Evolutionary conservation across 192 early-diverging fungal species (phyloP).

Genomic region (Coemansia sp.): DNA sequence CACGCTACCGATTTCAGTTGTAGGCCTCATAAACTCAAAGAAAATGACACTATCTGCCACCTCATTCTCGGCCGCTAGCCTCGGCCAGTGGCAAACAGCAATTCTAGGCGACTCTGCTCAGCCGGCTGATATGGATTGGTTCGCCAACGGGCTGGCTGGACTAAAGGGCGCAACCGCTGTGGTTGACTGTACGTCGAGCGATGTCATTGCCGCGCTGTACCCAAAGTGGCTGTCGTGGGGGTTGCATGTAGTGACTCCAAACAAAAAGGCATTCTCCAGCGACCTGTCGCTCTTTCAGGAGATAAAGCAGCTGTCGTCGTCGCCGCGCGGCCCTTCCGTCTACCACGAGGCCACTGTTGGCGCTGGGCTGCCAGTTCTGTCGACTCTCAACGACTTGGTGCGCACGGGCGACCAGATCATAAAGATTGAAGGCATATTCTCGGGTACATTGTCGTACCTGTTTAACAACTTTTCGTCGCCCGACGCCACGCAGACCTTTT

Average conservation of each 20-base stretch:
- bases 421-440: conserved; percentile 95
- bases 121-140: conserved; percentile 49
- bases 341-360: conserved; percentile 97
- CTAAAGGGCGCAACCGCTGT: conserved; percentile 59
- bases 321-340: conserved; percentile 56
- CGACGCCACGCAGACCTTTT: conserved; percentile 64
- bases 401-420: conserved; percentile 88
- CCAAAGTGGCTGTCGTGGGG: conserved; percentile 76
- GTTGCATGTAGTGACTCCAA: conserved; percentile 89
- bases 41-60: conserved; percentile 60
- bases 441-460: conserved; percentile 94
- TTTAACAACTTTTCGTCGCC: conserved; percentile 94
- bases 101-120: conserved; percentile 42
- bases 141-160: conserved; percentile 55
- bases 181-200: conserved; percentile 89
- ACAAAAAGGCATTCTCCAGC: conserved; percentile 95
- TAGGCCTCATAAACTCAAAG: conserved; percentile 76
- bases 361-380: conserved; percentile 92
- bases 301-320: conserved; percentile 59
- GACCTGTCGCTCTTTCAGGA: conserved; percentile 64
- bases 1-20: conserved; percentile 58
- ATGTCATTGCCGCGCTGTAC: conserved; percentile 73
- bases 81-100: conserved; percentile 50
- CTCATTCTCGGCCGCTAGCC: conserved; percentile 41
- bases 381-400: conserved; percentile 84